Conservation (phyloP, 2,329 filamentous ascomycete genomes). For the Berkeleyomyces rouxiae region DNA sequence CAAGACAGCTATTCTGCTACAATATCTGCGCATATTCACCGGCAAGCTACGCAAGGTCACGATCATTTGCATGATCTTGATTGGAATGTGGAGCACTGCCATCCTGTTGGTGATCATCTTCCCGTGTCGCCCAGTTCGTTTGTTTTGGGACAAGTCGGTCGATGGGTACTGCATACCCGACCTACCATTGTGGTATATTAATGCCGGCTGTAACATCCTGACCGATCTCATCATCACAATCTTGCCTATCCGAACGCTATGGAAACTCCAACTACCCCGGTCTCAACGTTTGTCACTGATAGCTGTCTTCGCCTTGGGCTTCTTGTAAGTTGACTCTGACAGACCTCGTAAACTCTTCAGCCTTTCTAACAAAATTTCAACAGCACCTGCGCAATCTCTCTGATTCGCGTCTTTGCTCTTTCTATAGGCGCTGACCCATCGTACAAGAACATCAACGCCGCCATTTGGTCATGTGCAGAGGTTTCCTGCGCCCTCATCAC, state of each 20-base stretch:
- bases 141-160: conserved; percentile 13
- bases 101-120: conserved; percentile 12
- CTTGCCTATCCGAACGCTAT: conserved; percentile 15
- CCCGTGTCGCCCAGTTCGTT: conserved; percentile 13
- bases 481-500: conserved; percentile 16
- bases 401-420: conserved; percentile 17
- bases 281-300: conserved; percentile 15
- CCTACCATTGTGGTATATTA: conserved; percentile 15
- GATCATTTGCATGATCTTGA: conserved; percentile 8
- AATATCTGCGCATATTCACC: conserved; percentile 18
- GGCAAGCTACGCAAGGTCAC: conserved; percentile 14
- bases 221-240: conserved; percentile 14
- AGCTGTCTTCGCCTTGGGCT: conserved; percentile 15
- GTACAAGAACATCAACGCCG: conserved; percentile 18
- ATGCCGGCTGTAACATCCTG: conserved; percentile 15
- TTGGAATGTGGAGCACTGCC: conserved; percentile 13
- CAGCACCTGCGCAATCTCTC: conserved; percentile 18
- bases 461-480: conserved; percentile 17
- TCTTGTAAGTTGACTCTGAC: conserved; percentile 14
- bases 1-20: conserved; percentile 19
- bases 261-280: conserved; percentile 13
- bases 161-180: conserved; percentile 14
- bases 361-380: background rate
- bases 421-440: conserved; percentile 15
- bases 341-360: no score